Base-by-base conservation (phyloP, 2,329 filamentous ascomycete genomes). In the Phialophora expanda region DNA sequence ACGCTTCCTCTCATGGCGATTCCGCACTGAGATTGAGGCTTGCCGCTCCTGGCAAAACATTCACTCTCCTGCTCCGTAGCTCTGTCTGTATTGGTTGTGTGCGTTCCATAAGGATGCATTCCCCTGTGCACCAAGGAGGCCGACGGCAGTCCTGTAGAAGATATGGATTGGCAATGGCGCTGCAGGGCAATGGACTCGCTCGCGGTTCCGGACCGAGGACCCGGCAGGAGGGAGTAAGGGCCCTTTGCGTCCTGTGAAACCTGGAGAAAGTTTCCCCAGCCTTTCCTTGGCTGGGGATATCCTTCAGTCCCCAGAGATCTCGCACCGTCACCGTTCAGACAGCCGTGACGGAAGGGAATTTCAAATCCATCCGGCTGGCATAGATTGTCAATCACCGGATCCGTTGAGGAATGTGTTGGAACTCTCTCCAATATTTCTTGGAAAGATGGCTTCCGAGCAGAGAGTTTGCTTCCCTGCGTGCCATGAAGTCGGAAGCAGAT, bases 121-220 rank as follows among this genome's bases (percentile, higher is more conserved):
- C 38, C 17, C 38, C 38, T 17, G 38, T n/a, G 38, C 38, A n/a
- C 17, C 17, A 44, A n/a, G 38, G 38, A 44, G 1, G 5, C 38
- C 38, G 17, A n/a, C 17, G 38, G 17, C 38, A 44, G 38, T 44
- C 38, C 38, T 44, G 38, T 44, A 6, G 14, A n/a, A 7, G 28
- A 12, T 34, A 17, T 32, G 24, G 48, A 22, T 22, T 26, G 20
- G 24, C 9, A 11, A 11, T 24, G 11, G 14, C 4, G 6, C 3
- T 51, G 48, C 20, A 22, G 20, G 24, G 48, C 24, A 51, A 22
- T 11, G 9, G 48, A 26, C 11, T 8, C 26, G 48, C 48, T 51
- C 14, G 53, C 17, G 53, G 53, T 20, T 20, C 53, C 53, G 53
- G 28, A 30, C 53, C 53, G 53, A 55, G 8, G 28, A 34, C 53